These are phyloP conservation scores for Mycoemilia scoparia DNA, from an alignment of 192 early-diverging fungal genomes.

Conservation along the genomic window DNA sequence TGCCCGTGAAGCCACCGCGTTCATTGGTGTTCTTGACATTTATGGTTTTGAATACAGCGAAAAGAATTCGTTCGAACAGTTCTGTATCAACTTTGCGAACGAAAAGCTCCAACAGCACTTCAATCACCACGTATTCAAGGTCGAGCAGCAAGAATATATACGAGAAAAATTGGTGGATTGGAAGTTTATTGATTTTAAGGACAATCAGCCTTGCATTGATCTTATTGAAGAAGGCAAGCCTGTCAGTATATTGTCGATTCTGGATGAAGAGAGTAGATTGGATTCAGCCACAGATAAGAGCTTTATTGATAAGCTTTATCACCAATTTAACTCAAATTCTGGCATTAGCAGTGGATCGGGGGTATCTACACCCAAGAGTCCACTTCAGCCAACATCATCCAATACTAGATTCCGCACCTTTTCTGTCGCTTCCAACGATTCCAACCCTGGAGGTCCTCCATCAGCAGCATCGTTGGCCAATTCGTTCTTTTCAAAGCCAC, in stretches of 20 bases:
- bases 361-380: too few relatives aligned
- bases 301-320: conserved; percentile 81
- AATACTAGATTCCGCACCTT: too few relatives aligned
- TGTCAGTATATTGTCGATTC: conserved; percentile 83
- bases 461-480: conserved; percentile 1
- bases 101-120: conserved; percentile 99
- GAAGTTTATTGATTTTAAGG: conserved; percentile 97
- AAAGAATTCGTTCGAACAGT: conserved; percentile 99
- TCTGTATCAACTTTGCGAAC: conserved; percentile 94
- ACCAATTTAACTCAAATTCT: too few relatives aligned
- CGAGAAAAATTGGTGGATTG: conserved; percentile 83
- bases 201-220: conserved; percentile 97
- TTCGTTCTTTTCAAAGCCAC: conserved; percentile 74
- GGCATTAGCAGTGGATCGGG: too few relatives aligned
- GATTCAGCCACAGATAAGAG: conserved; percentile 74
- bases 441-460: too few relatives aligned
- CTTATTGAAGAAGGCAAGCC: conserved; percentile 92
- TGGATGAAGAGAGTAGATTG: conserved; percentile 84
- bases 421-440: too few relatives aligned
- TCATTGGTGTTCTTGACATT: conserved; percentile 98
- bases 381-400: too few relatives aligned
- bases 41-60: conserved; percentile 98
- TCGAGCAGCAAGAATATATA: conserved; percentile 96
- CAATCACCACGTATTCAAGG: conserved; percentile 96
- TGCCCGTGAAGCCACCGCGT: conserved; percentile 27